Evolutionary conservation across 768 basidiomycete species (phyloP), one percentile per base, ranked within the genome.

Genomic region (Lentinula guzmanii): DNA sequence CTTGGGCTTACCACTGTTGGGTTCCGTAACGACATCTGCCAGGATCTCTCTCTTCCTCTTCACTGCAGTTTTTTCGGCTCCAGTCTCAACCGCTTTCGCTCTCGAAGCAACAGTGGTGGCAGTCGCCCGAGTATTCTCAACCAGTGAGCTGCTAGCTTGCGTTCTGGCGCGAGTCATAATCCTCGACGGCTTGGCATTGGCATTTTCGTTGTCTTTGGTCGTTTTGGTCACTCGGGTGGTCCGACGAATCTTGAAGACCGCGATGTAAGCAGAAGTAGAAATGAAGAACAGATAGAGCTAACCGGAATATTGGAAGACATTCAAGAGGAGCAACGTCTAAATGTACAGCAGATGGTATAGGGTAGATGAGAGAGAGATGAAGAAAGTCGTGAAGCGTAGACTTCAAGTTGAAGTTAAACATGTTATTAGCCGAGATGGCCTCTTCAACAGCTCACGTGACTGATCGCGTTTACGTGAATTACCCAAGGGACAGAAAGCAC

Each of bases 1-100:
- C 53, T 68, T 67, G 63, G 76, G 77, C 64, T 79, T 65, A 39
- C 72, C 79, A 66, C 83, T 85, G 67, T 86, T 85, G 63, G 76
- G 66, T 8, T 76, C 76, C 7, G 85, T 81, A 11, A 13, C 13
- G 46, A 91, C 87, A 71, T 93, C 91, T 35, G 85, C 86, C 31
- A 93, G 77, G 0, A 90, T 90, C 54, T 88, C 87, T 46, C 92
- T 87, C 72, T 93, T 93, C 64, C 91, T 82, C 72, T 92, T 91
- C 54, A 82, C 85, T 3, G 78, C 86, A 21, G 71, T 66, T 64
- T 83, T 79, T 42, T 74, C 75, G 63, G 74, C 72, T 54, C 76
- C 71, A 64, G 70, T 53, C 70, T 70, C 65, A 69, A 77, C 70
- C 46, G 76, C 69, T 72, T 85, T 86, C 33, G 82, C 79, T 67